Conservation (phyloP, 2,329 filamentous ascomycete genomes). For the Fusarium chlamydosporum region DNA sequence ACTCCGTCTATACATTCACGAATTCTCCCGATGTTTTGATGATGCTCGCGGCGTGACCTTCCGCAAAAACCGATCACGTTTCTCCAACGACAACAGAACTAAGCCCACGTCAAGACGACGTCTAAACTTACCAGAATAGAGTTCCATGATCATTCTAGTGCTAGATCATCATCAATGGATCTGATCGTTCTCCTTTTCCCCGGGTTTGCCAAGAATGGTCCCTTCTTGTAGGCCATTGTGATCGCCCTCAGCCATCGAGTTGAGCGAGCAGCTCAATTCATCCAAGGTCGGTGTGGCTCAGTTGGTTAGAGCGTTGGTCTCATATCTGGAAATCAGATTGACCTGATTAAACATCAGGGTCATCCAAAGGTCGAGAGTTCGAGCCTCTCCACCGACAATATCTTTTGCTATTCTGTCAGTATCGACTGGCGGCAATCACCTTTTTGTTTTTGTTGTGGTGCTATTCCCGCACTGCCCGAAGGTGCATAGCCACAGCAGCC, state of each 20-base stretch:
- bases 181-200: neutral
- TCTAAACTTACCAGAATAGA: neutral
- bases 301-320: slow-evolving; percentile 49
- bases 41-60: slow-evolving; percentile 22
- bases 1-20: slow-evolving; percentile 31
- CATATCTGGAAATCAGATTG: slow-evolving; percentile 27
- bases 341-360: slow-evolving; percentile 40
- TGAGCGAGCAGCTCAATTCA: neutral
- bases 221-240: slow-evolving; percentile 10
- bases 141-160: neutral
- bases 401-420: neutral
- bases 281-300: slow-evolving; percentile 47
- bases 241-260: slow-evolving; percentile 14
- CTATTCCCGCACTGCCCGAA: too few species aligned
- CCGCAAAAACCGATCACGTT: slow-evolving; percentile 44
- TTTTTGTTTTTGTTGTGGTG: too few species aligned
- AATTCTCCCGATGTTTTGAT: slow-evolving; percentile 28
- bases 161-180: neutral
- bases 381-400: slow-evolving; percentile 47
- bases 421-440: too few species aligned
- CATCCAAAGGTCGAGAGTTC: slow-evolving; percentile 48
- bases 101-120: slow-evolving; percentile 17
- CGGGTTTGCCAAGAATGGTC: neutral
- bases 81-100: slow-evolving; percentile 22
- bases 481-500: too few species aligned